Evolutionary conservation across 2,329 filamentous ascomycete species (phyloP).

Genomic region (Neofusicoccum laricinum): DNA sequence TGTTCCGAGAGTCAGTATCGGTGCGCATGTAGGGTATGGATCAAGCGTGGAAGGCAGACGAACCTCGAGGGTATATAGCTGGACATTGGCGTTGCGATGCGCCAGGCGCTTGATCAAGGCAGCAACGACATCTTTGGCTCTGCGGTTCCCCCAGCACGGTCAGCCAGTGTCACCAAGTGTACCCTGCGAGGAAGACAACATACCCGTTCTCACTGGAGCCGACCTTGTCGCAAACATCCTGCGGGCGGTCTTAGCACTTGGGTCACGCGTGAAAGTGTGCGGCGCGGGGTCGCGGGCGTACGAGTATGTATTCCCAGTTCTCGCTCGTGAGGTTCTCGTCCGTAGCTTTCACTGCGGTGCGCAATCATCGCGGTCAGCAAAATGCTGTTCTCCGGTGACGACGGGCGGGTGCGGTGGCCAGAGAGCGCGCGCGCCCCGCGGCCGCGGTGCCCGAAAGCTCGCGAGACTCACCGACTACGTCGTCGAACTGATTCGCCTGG

Average conservation of each 20-base stretch:
- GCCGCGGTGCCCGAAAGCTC: conserved; percentile 4
- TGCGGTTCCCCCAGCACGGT: conserved; percentile 22
- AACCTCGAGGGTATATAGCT: conserved; percentile 83
- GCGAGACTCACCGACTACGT: conserved; percentile 60
- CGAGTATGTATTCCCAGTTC: conserved; percentile 70
- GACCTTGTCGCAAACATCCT: conserved; percentile 62
- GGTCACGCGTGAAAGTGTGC: neutral
- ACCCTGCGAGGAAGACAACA: conserved; percentile 5
- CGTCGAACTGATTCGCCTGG: conserved; percentile 67
- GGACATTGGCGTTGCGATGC: conserved; percentile 92
- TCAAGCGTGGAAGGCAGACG: conserved; percentile 37
- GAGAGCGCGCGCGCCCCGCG: neutral
- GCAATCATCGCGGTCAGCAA: conserved; percentile 23
- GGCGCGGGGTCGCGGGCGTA: conserved; percentile 32
- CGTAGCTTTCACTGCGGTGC: conserved; percentile 69
- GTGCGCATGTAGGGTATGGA: neutral
- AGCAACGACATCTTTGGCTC: conserved; percentile 79
- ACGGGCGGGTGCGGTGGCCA: neutral
- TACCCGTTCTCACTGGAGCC: conserved; percentile 47
- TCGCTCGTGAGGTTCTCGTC: conserved; percentile 94
- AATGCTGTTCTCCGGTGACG: neutral
- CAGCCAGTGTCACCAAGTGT: neutral
- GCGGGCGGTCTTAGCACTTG: conserved; percentile 15
- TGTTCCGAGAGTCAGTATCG: neutral
- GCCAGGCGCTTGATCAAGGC: conserved; percentile 89